Evolutionary conservation across 2,329 filamentous ascomycete species (phyloP).

Genomic region (Trichoderma sp.): DNA sequence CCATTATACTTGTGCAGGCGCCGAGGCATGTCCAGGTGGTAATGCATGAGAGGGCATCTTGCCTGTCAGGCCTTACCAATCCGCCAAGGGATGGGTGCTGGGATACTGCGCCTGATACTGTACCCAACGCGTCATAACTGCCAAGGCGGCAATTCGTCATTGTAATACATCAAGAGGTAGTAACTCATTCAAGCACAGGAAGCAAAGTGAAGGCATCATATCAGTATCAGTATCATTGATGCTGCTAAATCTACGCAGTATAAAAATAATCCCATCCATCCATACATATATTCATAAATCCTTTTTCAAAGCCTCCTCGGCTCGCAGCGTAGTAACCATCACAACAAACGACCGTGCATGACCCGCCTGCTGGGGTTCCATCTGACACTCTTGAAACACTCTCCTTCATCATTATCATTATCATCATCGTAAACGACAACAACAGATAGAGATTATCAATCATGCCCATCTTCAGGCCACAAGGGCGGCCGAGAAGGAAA

Average conservation of each 20-base stretch:
- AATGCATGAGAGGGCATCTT: neutral
- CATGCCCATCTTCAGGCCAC: neutral
- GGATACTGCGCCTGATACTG: neutral
- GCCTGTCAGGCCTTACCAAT: neutral
- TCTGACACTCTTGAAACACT: slow-evolving; percentile 16
- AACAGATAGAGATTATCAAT: neutral
- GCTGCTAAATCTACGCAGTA: neutral
- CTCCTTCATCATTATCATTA: slow-evolving; percentile 12
- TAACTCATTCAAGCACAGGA: neutral
- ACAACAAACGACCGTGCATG: neutral
- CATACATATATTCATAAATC: neutral
- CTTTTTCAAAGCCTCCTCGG: neutral
- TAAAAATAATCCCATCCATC: neutral
- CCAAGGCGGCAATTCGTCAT: neutral
- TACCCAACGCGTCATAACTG: neutral
- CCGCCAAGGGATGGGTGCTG: neutral
- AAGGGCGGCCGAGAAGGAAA: neutral
- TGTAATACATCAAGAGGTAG: neutral
- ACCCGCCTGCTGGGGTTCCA: neutral
- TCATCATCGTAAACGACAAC: slow-evolving; percentile 16
- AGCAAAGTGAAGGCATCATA: neutral
- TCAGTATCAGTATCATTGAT: neutral
- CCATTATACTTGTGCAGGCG: neutral
- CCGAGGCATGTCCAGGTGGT: neutral
- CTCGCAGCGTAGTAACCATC: neutral